Percentiles rank a stretch among this genome's conserved stretches.
phyloP scores from a whole-genome alignment of 2,329 filamentous ascomycete genomes.

The Hansfordia pulvinata region DNA sequence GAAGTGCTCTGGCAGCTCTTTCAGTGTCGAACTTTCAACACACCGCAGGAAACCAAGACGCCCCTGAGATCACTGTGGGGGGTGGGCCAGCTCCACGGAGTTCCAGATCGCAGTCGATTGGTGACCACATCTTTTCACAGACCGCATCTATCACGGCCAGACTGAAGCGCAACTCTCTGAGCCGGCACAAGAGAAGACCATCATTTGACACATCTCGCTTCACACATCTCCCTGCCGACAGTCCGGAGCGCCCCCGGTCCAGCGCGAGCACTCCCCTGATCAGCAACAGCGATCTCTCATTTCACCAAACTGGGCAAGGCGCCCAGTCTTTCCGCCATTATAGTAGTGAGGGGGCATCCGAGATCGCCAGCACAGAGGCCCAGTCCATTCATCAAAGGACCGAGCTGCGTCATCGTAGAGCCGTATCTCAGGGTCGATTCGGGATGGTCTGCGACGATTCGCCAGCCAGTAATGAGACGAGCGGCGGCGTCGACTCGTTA shows the following conservation, averaged over 20 bases:
- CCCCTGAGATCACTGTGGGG: conserved; percentile 7
- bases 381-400: conserved; percentile 5
- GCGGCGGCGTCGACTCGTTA: too few species aligned
- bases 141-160: conserved; percentile 7
- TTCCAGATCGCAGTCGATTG: conserved; percentile 7
- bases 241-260: conserved; percentile 11
- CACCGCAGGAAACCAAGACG: conserved; percentile 11
- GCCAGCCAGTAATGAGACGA: conserved; percentile 1
- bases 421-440: conserved; percentile 2
- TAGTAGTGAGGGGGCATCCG: too few species aligned
- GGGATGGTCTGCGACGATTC: background rate
- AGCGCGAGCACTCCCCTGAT: conserved; percentile 12
- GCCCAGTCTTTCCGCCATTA: too few species aligned
- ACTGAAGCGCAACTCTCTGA: conserved; percentile 13
- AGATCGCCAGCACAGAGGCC: too few species aligned
- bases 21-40: conserved; percentile 8
- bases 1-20: conserved; percentile 9
- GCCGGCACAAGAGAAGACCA: conserved; percentile 12
- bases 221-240: conserved; percentile 3
- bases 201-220: conserved; percentile 12
- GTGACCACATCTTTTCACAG: conserved; percentile 9
- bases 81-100: conserved; percentile 6
- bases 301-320: background rate
- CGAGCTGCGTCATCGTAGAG: conserved; percentile 2
- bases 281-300: background rate